Evolutionary conservation across 345 rosid genomes (phyloP).

Genomic region (Ceriops zippeliana): DNA sequence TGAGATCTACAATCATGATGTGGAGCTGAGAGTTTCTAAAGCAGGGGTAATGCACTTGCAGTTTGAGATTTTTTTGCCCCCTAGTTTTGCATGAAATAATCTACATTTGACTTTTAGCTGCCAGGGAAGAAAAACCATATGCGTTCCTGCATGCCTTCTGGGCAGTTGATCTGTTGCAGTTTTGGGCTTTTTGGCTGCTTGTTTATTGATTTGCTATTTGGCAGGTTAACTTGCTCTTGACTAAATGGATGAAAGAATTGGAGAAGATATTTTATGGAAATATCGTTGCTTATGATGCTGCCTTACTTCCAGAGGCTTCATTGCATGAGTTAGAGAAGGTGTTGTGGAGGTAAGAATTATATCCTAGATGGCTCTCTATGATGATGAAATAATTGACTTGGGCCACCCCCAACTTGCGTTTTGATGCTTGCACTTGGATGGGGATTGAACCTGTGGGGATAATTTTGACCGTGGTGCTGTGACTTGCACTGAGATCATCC

Average conservation of each 20-base stretch:
- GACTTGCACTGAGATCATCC: neutral
- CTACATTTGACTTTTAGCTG: no score
- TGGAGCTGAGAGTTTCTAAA: constrained; percentile 87
- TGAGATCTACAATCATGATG: constrained; percentile 91
- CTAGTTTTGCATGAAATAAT: no score
- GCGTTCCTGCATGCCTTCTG: neutral
- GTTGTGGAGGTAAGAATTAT: constrained; percentile 66
- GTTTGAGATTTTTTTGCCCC: neutral
- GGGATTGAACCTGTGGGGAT: neutral
- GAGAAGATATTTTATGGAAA: constrained; percentile 96
- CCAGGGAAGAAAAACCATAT: no score
- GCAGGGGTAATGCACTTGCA: constrained; percentile 59
- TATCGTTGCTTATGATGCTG: constrained; percentile 78
- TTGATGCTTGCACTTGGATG: neutral
- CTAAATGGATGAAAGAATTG: constrained; percentile 93
- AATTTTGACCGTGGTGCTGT: neutral
- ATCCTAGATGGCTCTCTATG: constrained; percentile 1
- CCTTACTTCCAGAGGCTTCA: constrained; percentile 83
- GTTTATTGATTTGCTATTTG: neutral
- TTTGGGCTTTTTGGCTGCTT: neutral
- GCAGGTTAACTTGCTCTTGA: constrained; percentile 83
- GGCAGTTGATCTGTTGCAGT: neutral
- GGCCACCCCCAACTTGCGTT: neutral
- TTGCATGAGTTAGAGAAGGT: constrained; percentile 58
- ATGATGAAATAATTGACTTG: neutral